Evolutionary conservation across 768 basidiomycete species (phyloP).

Genomic region (Lyophyllum atratum): DNA sequence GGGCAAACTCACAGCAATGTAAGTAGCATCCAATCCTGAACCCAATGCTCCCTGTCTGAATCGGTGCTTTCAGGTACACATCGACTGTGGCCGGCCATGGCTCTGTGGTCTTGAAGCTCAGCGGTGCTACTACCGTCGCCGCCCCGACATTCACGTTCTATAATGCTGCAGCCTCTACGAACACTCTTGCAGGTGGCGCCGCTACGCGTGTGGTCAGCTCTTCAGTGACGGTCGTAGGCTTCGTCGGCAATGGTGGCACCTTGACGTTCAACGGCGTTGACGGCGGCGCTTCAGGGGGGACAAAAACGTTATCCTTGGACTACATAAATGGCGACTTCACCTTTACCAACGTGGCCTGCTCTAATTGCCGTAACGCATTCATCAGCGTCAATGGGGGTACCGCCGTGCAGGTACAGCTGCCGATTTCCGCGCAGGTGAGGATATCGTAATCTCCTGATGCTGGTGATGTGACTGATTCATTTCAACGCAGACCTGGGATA

Average conservation of each 20-base stretch:
- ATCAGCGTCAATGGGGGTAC: slow-evolving; percentile 48
- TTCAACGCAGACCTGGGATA: slow-evolving; percentile 44
- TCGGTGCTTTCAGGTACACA: slow-evolving; percentile 31
- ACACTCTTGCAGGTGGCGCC: slow-evolving; percentile 40
- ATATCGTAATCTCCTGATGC: neutral
- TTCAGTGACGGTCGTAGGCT: slow-evolving; percentile 40
- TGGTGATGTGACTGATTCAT: neutral
- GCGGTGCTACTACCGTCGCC: slow-evolving; percentile 24
- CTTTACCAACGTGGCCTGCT: slow-evolving; percentile 45
- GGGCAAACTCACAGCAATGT: slow-evolving; percentile 38
- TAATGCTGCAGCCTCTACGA: slow-evolving; percentile 32
- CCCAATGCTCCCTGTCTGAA: neutral
- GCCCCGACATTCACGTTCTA: slow-evolving; percentile 37
- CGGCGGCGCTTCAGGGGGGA: slow-evolving; percentile 42
- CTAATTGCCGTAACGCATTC: slow-evolving; percentile 49
- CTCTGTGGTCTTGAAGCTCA: slow-evolving; percentile 38
- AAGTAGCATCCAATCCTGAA: slow-evolving; percentile 11
- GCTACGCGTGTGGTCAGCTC: slow-evolving; percentile 34
- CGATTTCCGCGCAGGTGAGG: slow-evolving; percentile 48
- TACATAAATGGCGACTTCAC: slow-evolving; percentile 50
- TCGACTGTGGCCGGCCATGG: slow-evolving; percentile 35
- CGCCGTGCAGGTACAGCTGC: slow-evolving; percentile 45
- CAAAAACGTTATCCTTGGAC: slow-evolving; percentile 43
- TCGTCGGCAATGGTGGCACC: slow-evolving; percentile 43
- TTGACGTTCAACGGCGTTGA: slow-evolving; percentile 44